phyloP scores from a whole-genome alignment of 2,329 filamentous ascomycete species.

The Aaosphaeria arxii region DNA sequence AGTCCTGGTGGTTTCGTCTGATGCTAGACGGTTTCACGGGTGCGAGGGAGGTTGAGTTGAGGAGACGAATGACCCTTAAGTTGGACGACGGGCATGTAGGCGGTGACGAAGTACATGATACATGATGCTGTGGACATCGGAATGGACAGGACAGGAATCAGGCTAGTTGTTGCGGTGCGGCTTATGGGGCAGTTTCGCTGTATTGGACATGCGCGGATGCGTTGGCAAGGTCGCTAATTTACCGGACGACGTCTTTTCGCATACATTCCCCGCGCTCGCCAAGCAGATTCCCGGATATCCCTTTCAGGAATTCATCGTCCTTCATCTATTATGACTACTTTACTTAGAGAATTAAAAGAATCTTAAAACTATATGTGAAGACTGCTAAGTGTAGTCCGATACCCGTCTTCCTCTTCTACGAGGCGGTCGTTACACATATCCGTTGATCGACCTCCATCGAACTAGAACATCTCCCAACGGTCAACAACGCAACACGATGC shows the following conservation, averaged over 20 bases:
- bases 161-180: constrained; percentile 26
- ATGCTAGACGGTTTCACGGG: constrained; percentile 17
- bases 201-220: constrained; percentile 35
- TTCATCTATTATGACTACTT: too few species aligned
- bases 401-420: too few species aligned
- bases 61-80: constrained; percentile 18
- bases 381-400: too few species aligned
- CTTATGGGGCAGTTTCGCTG: constrained; percentile 25
- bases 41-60: constrained; percentile 5
- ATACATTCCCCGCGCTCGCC: constrained; percentile 4
- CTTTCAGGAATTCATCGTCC: too few species aligned
- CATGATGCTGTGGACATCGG: constrained; percentile 31
- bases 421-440: too few species aligned
- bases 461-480: too few species aligned
- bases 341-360: too few species aligned
- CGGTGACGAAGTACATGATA: constrained; percentile 38
- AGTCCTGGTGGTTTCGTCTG: constrained; percentile 5
- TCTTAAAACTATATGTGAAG: too few species aligned
- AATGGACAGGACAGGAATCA: constrained; percentile 12
- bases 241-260: constrained; percentile 1
- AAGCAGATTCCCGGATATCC: background rate
- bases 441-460: too few species aligned
- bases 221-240: constrained; percentile 32
- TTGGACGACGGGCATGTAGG: constrained; percentile 21
- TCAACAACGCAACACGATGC: too few species aligned